A percentile compares a stretch with the other conserved stretches of the same genome.
Conservation (phyloP, 768 basidiomycete genomes). For the Fomitopsis serialis region DNA sequence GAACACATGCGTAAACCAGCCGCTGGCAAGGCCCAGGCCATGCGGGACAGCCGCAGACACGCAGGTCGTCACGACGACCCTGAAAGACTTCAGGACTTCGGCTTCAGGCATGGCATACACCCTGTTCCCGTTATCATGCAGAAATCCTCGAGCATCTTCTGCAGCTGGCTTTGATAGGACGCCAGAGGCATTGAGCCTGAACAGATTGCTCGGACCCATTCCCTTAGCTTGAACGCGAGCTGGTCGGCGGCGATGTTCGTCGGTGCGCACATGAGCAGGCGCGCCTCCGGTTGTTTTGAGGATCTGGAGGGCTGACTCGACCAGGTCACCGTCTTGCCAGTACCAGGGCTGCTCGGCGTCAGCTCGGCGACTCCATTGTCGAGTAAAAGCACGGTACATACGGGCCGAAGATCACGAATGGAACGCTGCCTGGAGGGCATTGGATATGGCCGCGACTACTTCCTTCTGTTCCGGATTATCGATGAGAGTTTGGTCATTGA, state of each 20-base stretch:
- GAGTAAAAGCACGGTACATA: constrained; percentile 24
- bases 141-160: constrained; percentile 31
- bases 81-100: constrained; percentile 34
- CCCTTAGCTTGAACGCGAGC: constrained; percentile 22
- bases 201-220: constrained; percentile 29
- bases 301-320: constrained; percentile 31
- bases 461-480: constrained; percentile 40
- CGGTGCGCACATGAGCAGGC: constrained; percentile 31
- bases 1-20: constrained; percentile 59
- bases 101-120: constrained; percentile 31
- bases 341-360: constrained; percentile 26
- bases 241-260: constrained; percentile 31
- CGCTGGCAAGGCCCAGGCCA: constrained; percentile 41
- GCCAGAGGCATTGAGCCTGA: constrained; percentile 50
- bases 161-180: constrained; percentile 16
- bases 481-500: constrained; percentile 36
- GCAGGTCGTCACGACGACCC: constrained; percentile 55
- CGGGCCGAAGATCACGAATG: constrained; percentile 59
- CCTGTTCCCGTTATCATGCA: constrained; percentile 26
- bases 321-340: constrained; percentile 33
- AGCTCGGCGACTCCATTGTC: background rate
- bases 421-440: constrained; percentile 38
- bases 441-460: constrained; percentile 41
- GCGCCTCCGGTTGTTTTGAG: constrained; percentile 14
- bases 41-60: constrained; percentile 44